Evolutionary conservation across 2,329 filamentous ascomycete species (phyloP).

Genomic region (Penicillium sp.): DNA sequence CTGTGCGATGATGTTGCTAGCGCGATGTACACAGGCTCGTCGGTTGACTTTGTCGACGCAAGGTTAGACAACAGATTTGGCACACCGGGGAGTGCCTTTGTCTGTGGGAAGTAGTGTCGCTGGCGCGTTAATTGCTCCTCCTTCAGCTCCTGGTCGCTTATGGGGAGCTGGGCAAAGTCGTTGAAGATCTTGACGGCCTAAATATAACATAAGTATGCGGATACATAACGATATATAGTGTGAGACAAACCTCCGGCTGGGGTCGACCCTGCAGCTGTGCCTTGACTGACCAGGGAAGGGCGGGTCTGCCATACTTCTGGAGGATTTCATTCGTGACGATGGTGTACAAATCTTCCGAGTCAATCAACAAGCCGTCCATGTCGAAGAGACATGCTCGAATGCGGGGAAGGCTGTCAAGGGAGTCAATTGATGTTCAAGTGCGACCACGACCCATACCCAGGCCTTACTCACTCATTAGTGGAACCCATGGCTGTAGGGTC

Average conservation of each 20-base stretch:
- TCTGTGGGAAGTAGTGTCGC: conserved; percentile 66
- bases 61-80: conserved; percentile 59
- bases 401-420: conserved; percentile 63
- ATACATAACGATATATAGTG: neutral
- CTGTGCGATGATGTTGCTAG: conserved; percentile 77
- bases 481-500: conserved; percentile 12
- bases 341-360: conserved; percentile 90
- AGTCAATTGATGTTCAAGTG: conserved; percentile 6
- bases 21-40: conserved; percentile 68
- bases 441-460: neutral
- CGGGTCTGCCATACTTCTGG: conserved; percentile 67
- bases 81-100: conserved; percentile 79
- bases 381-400: conserved; percentile 94
- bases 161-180: conserved; percentile 82
- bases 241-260: conserved; percentile 49
- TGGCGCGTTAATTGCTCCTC: conserved; percentile 64
- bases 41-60: conserved; percentile 34
- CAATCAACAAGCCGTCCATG: conserved; percentile 95
- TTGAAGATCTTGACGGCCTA: conserved; percentile 64
- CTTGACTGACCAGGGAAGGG: conserved; percentile 91
- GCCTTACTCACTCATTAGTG: neutral
- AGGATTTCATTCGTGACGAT: conserved; percentile 79
- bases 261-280: conserved; percentile 76
- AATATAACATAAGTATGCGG: conserved; percentile 2
- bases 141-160: conserved; percentile 67